Evolutionary conservation across 176 grass and related monocot genomes (phyloP).

Genomic region (Avena sativa): DNA sequence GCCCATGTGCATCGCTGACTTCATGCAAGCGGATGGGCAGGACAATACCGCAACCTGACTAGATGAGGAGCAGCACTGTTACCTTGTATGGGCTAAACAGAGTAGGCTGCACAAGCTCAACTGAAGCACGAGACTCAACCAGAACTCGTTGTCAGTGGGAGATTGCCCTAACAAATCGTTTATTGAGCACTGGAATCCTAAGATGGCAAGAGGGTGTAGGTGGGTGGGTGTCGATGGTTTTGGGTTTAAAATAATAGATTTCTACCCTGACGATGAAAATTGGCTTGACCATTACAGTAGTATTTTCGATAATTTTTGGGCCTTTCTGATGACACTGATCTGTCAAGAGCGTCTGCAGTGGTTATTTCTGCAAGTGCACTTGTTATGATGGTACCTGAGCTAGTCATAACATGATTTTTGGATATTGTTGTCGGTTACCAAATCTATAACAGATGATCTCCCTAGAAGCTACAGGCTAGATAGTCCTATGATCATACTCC

Average conservation of each 20-base stretch:
- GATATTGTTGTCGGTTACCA: background rate
- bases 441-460: background rate
- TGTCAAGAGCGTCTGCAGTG: background rate
- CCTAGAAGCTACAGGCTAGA: background rate
- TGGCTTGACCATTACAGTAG: background rate
- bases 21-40: background rate
- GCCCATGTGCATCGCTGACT: background rate
- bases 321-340: background rate
- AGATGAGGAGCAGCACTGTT: background rate
- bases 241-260: background rate
- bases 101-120: background rate
- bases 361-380: background rate
- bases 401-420: constrained; percentile 18
- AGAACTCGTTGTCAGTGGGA: background rate
- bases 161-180: background rate
- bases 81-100: background rate
- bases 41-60: background rate
- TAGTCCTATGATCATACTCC: background rate
- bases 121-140: background rate
- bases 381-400: background rate
- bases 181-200: background rate
- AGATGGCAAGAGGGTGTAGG: background rate
- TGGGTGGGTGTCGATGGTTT: background rate
- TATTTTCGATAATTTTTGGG: background rate
- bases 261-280: background rate